A percentile compares a stretch with the other conserved stretches of the same genome.
Evolutionary conservation across 2,329 filamentous ascomycete species (phyloP).

Genomic region (Hymenoscyphus linearis): DNA sequence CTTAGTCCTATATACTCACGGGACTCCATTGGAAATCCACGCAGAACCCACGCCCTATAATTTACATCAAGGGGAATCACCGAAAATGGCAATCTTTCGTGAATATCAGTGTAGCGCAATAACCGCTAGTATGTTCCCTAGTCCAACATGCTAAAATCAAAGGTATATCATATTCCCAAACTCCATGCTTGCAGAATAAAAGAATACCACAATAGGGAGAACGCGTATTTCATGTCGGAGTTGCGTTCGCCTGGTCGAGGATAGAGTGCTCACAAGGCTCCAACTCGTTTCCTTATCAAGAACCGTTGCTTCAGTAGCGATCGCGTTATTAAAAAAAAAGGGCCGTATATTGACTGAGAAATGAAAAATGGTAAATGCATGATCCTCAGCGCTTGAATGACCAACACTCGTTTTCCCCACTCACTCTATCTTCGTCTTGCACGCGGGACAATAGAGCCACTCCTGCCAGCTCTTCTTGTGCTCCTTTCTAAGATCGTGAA

Average conservation of each 20-base stretch:
- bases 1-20: too few species aligned
- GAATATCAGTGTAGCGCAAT: too few species aligned
- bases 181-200: neutral
- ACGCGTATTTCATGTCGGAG: neutral
- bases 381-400: slow-evolving; percentile 1
- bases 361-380: neutral
- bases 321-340: neutral
- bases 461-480: slow-evolving; percentile 19
- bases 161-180: neutral
- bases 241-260: neutral
- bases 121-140: neutral
- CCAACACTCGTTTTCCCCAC: neutral
- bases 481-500: slow-evolving; percentile 21
- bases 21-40: too few species aligned
- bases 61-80: too few species aligned
- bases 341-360: neutral
- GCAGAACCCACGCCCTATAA: too few species aligned
- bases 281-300: neutral
- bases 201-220: neutral
- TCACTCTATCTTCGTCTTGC: slow-evolving; percentile 22
- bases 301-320: neutral
- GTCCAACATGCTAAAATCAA: neutral
- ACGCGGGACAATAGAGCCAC: slow-evolving; percentile 24
- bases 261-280: neutral
- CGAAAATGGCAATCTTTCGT: too few species aligned